Percentiles rank a stretch among this genome's conserved stretches.
phyloP scores from a whole-genome alignment of 768 basidiomycete genomes.

The Cystofilobasidium capitatum region DNA sequence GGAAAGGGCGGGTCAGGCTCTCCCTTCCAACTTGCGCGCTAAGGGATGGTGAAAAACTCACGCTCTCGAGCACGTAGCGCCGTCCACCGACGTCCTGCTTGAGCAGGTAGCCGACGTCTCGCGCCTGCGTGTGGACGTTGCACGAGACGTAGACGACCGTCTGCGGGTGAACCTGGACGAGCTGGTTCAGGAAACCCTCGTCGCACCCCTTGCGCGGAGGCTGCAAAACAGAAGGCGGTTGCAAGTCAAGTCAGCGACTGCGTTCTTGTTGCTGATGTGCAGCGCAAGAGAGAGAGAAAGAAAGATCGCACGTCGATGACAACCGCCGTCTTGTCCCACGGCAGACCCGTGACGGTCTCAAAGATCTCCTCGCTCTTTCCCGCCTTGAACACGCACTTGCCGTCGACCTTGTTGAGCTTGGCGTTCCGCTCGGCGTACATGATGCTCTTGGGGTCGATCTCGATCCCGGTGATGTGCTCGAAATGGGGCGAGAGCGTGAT shows the following conservation, averaged over 20 bases:
- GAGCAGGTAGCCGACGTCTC: constrained; percentile 71
- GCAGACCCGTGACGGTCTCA: constrained; percentile 27
- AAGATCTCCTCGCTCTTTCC: constrained; percentile 88
- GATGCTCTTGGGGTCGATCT: constrained; percentile 34
- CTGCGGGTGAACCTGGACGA: constrained; percentile 57
- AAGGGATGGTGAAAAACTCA: no score
- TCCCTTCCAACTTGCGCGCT: no score
- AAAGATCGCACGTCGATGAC: constrained; percentile 36
- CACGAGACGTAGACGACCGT: constrained; percentile 85
- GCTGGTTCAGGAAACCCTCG: constrained; percentile 57
- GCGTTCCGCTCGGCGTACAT: constrained; percentile 41
- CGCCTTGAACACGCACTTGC: constrained; percentile 57
- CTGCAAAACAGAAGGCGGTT: constrained; percentile 42
- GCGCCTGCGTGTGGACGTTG: constrained; percentile 77
- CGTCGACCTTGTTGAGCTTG: constrained; percentile 43
- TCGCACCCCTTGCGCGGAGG: constrained; percentile 95
- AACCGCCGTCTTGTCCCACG: constrained; percentile 37
- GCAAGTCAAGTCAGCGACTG: not conserved
- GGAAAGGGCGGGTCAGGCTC: not conserved
- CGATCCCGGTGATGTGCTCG: constrained; percentile 56
- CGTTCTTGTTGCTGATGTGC: not conserved
- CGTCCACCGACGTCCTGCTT: constrained; percentile 41
- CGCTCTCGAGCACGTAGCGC: constrained; percentile 66
- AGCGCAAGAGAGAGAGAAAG: not conserved
- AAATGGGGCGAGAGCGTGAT: constrained; percentile 72